Base-by-base conservation (phyloP, 2,329 filamentous ascomycete genomes). In the Sclerotinia nivalis region DNA sequence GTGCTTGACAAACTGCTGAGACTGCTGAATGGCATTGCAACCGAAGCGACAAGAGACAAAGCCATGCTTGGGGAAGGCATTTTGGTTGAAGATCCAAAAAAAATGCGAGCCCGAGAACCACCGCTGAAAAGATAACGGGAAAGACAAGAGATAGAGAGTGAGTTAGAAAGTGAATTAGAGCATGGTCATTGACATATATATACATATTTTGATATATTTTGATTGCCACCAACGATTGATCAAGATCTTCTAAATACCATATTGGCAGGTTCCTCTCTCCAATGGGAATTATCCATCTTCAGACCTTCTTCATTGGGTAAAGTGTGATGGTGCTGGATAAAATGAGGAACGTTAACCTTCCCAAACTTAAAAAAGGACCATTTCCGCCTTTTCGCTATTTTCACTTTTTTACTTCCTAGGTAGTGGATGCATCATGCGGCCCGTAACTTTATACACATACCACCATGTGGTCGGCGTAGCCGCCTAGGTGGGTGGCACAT, bases 11-110 rank as follows among this genome's bases (percentile, higher is more conserved):
- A 22, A 22, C 47, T 25, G 10, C 25, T 45, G 40, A 28, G 37
- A 15, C 47, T 25, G 10, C 25, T 45, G 50, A 25, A 34, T 62
- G 54, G 40, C 10, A 62, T 22, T 40, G 49, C 34, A 43, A 40
- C 56, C 37, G 62, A 37, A 18, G 12, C 18, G 4, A 45, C 45
- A 28, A 61, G 25, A 18, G 62, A n/a, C 3, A 54, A 34, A 28
- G 61, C 22, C 55, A 34, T 40, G 7, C 47, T 52, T 40, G 56
- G 31, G 56, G 47, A 54, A 68, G 45, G 56, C 66, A 68, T 68
- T 43, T 40, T 68, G 45, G 12, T 15, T 37, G 56, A 68, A 8
- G 34, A 20, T 22, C 13, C 40, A 34, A 54, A 43, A 40, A 45
- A 28, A 45, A 54, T 34, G 22, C 47, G 13, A 54, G 20, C 56